These are phyloP conservation scores for Dianthus caryophyllus DNA, from an alignment of 148 eudicot species.

Conservation along the genomic window DNA sequence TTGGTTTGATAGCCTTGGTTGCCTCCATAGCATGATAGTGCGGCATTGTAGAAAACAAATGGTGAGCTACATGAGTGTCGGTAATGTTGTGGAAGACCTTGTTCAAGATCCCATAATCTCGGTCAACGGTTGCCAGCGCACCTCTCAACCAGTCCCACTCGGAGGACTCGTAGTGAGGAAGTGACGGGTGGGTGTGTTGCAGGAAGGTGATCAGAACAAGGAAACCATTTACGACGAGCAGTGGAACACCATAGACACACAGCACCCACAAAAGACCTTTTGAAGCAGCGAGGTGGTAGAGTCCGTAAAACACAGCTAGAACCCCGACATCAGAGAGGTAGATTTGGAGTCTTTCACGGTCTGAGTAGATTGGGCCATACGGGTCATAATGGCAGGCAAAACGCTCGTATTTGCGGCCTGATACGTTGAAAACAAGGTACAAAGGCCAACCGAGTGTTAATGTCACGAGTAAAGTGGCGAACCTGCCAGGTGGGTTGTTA, in stretches of 20 bases:
- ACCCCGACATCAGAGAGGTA: constrained; percentile 59
- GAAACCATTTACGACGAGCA: constrained; percentile 67
- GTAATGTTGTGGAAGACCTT: constrained; percentile 79
- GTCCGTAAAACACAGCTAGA: constrained; percentile 36
- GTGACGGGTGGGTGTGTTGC: constrained; percentile 73
- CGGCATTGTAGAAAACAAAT: constrained; percentile 77
- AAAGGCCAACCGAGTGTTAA: constrained; percentile 75
- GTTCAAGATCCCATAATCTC: constrained; percentile 68
- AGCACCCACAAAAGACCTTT: constrained; percentile 64
- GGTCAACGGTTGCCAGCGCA: constrained; percentile 68
- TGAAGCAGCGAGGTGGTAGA: constrained; percentile 42
- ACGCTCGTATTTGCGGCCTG: constrained; percentile 57
- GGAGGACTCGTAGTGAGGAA: constrained; percentile 73
- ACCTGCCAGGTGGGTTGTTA: constrained; percentile 67
- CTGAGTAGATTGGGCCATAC: constrained; percentile 59
- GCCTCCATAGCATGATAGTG: constrained; percentile 94
- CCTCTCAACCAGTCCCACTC: constrained; percentile 93
- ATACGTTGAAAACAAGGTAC: constrained; percentile 65
- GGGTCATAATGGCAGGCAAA: constrained; percentile 86
- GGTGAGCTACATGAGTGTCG: constrained; percentile 83
- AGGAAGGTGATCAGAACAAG: constrained; percentile 66
- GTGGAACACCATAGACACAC: constrained; percentile 56
- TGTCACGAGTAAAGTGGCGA: constrained; percentile 39
- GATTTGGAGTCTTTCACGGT: constrained; percentile 63
- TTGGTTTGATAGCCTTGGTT: constrained; percentile 69